These are phyloP conservation scores for Fusarium sp. DNA, from an alignment of 2,329 filamentous ascomycete genomes.

Conservation along the genomic window DNA sequence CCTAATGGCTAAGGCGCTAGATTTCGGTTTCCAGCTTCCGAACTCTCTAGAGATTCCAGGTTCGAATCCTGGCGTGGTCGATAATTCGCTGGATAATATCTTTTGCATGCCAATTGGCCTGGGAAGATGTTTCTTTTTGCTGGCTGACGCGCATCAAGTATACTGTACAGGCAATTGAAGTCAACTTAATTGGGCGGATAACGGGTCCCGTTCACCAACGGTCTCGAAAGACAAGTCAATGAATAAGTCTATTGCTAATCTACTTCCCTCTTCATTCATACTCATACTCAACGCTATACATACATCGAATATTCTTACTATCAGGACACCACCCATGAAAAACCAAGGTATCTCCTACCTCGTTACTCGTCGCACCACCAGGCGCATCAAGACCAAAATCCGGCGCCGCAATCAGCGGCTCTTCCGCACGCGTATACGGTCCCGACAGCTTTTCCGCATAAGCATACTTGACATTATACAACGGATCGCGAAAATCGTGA, in stretches of 20 bases:
- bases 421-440: background rate
- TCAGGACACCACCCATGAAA: conserved; percentile 19
- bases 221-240: background rate
- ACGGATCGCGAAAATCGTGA: background rate
- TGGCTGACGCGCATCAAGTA: background rate
- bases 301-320: background rate
- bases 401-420: conserved; percentile 1
- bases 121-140: background rate
- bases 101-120: background rate
- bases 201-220: background rate
- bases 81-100: background rate
- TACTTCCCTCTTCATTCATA: background rate
- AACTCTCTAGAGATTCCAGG: conserved; percentile 29
- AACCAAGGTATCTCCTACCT: background rate
- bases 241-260: no score
- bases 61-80: conserved; percentile 28
- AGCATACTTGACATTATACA: conserved; percentile 16
- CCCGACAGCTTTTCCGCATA: conserved; percentile 1
- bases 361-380: conserved; percentile 17
- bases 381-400: conserved; percentile 9
- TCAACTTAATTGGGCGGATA: background rate
- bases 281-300: conserved; percentile 8
- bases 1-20: conserved; percentile 31
- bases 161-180: fast-evolving
- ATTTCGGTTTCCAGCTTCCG: conserved; percentile 5